These are phyloP conservation scores for Collybia sordida DNA, from an alignment of 768 basidiomycete species.

Conservation along the genomic window DNA sequence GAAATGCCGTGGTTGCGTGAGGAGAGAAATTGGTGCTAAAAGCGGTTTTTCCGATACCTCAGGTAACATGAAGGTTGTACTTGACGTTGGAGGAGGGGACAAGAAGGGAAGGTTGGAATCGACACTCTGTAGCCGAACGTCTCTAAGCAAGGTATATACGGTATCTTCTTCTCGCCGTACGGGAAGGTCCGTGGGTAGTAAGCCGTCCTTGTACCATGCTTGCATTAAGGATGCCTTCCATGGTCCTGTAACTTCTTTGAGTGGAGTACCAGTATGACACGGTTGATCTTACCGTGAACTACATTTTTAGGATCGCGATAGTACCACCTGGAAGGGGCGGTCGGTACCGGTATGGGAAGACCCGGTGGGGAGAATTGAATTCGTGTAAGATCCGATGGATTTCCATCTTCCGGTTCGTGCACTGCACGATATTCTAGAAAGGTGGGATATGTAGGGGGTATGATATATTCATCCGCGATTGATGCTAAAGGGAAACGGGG, in stretches of 20 bases:
- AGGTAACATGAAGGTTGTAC: conserved; percentile 5
- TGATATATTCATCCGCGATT: conserved; percentile 88
- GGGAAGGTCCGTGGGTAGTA: conserved; percentile 80
- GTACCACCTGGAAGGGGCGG: conserved; percentile 74
- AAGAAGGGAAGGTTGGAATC: conserved; percentile 84
- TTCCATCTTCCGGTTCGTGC: conserved; percentile 58
- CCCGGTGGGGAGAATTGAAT: conserved; percentile 80
- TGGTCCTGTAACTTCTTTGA: conserved; percentile 50
- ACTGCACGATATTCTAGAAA: conserved; percentile 70
- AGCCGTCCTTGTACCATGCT: conserved; percentile 83
- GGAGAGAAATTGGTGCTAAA: conserved; percentile 70
- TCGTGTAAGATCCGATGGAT: conserved; percentile 48
- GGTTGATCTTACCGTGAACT: conserved; percentile 61
- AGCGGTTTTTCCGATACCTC: conserved; percentile 50
- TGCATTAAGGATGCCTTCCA: conserved; percentile 91
- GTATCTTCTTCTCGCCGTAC: conserved; percentile 75
- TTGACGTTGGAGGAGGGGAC: conserved; percentile 34
- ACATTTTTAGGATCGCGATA: conserved; percentile 83
- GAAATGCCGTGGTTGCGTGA: conserved; percentile 78
- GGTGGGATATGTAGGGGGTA: conserved; percentile 84
- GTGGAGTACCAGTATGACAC: background rate
- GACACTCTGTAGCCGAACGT: conserved; percentile 73
- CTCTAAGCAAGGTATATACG: conserved; percentile 67
- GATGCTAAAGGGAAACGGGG: conserved; percentile 87
- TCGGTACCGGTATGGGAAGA: conserved; percentile 67